phyloP scores from a whole-genome alignment of 2,329 filamentous ascomycete genomes.

The Colletotrichum sp. region DNA sequence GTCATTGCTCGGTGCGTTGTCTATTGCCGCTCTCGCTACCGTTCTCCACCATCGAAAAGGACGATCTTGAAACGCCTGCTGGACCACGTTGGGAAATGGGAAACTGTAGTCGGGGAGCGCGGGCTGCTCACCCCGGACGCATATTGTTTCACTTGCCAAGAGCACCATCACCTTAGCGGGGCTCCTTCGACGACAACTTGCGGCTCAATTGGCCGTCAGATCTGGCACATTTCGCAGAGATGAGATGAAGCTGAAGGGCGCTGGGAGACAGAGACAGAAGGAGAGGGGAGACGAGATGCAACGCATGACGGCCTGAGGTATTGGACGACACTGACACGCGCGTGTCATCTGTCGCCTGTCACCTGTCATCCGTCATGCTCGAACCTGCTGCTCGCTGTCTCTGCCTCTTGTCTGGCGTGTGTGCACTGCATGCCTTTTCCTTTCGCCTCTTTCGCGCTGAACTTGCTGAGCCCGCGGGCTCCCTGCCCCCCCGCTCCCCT shows the following conservation, averaged over 20 bases:
- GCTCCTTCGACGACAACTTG: neutral
- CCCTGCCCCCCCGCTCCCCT: neutral
- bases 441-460: neutral
- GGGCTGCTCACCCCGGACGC: neutral
- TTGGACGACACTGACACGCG: slow-evolving; percentile 4
- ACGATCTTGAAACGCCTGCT: neutral
- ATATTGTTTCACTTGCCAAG: slow-evolving; percentile 18
- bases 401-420: neutral
- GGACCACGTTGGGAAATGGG: neutral
- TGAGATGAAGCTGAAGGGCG: slow-evolving; percentile 4
- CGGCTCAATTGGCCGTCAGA: neutral
- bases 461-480: neutral
- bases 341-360: neutral
- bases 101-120: neutral
- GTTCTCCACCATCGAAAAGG: neutral
- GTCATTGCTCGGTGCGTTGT: neutral
- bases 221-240: neutral
- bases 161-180: neutral
- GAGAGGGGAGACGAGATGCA: neutral
- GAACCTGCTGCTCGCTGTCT: neutral
- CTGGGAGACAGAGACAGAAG: neutral
- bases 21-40: neutral
- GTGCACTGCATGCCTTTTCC: neutral
- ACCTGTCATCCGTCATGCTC: slow-evolving; percentile 7
- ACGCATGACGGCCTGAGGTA: neutral